A percentile compares a stretch with the other conserved stretches of the same genome.
These are phyloP conservation scores for Clathrospora elynae DNA, from an alignment of 2,329 filamentous ascomycete species.

Conservation along the genomic window DNA sequence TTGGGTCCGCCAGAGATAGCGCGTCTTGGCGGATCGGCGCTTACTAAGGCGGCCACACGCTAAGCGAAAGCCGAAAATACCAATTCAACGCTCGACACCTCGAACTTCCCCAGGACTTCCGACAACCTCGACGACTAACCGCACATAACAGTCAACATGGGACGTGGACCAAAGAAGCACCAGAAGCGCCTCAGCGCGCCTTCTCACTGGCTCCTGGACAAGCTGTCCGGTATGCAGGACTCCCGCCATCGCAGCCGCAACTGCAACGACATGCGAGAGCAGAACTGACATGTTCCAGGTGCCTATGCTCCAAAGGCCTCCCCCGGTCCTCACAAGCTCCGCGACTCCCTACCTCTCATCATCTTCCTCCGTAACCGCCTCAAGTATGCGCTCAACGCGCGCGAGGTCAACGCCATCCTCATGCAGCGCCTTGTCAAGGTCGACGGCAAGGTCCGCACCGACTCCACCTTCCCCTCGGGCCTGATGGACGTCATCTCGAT, in stretches of 20 bases:
- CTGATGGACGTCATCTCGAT: constrained; percentile 99
- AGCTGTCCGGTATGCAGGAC: constrained; percentile 75
- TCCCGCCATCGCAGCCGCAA: constrained; percentile 56
- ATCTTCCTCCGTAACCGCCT: constrained; percentile 81
- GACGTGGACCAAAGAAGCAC: constrained; percentile 88
- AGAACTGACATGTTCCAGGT: constrained; percentile 37
- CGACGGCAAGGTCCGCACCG: constrained; percentile 99
- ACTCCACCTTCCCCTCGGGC: constrained; percentile 93
- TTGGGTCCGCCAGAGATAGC: too few species aligned
- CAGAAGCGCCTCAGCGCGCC: constrained; percentile 99
- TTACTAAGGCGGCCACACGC: too few species aligned
- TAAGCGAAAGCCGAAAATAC: constrained; percentile 17
- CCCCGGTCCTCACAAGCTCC: constrained; percentile 96
- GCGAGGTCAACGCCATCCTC: constrained; percentile 96
- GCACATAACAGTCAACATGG: constrained; percentile 61
- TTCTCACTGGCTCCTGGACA: constrained; percentile 99
- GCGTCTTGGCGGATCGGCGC: too few species aligned
- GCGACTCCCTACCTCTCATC: constrained; percentile 98
- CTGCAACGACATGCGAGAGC: constrained; percentile 8
- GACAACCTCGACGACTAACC: constrained; percentile 44
- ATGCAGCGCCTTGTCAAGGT: constrained; percentile 99
- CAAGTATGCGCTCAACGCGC: constrained; percentile 99
- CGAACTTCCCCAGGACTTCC: constrained; percentile 34
- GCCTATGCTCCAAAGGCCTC: constrained; percentile 69
- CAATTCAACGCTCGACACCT: constrained; percentile 5